phyloP scores from a whole-genome alignment of 441 rosid genomes.

The Adansonia rubrostipa region DNA sequence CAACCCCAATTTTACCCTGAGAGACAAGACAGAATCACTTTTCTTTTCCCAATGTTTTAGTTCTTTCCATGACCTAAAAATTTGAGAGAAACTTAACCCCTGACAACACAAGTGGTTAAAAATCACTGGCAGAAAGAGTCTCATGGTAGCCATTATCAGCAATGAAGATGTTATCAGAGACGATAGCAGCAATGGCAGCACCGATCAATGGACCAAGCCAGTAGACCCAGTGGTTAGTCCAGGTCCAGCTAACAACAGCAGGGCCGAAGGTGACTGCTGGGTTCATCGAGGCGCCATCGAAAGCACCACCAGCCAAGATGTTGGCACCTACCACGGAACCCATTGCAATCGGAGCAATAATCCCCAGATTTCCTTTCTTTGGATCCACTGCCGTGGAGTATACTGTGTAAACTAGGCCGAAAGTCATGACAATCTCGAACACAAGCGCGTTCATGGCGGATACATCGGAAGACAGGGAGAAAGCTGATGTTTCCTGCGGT shows the following conservation, averaged over 20 bases:
- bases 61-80: conserved; percentile 31
- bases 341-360: conserved; percentile 62
- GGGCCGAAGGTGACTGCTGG: conserved; percentile 75
- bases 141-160: conserved; percentile 40
- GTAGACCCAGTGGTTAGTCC: conserved; percentile 76
- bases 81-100: conserved; percentile 12
- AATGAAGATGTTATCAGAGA: conserved; percentile 61
- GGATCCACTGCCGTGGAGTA: conserved; percentile 71
- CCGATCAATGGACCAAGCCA: conserved; percentile 71
- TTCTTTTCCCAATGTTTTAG: not conserved
- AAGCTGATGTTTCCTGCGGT: conserved; percentile 57
- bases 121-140: conserved; percentile 52
- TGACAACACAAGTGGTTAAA: conserved; percentile 27
- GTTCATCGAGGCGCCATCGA: conserved; percentile 73
- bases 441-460: conserved; percentile 53
- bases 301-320: conserved; percentile 67
- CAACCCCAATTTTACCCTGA: not conserved
- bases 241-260: conserved; percentile 70
- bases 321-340: conserved; percentile 75
- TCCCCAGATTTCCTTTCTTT: conserved; percentile 58
- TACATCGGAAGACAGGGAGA: conserved; percentile 50
- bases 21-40: not conserved
- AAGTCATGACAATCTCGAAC: conserved; percentile 70
- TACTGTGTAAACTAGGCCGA: conserved; percentile 68
- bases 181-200: conserved; percentile 61